Evolutionary conservation across 73 alveolate species (phyloP), one percentile per base, ranked within the genome.

Genomic region (Symbiodinium pilosum): DNA sequence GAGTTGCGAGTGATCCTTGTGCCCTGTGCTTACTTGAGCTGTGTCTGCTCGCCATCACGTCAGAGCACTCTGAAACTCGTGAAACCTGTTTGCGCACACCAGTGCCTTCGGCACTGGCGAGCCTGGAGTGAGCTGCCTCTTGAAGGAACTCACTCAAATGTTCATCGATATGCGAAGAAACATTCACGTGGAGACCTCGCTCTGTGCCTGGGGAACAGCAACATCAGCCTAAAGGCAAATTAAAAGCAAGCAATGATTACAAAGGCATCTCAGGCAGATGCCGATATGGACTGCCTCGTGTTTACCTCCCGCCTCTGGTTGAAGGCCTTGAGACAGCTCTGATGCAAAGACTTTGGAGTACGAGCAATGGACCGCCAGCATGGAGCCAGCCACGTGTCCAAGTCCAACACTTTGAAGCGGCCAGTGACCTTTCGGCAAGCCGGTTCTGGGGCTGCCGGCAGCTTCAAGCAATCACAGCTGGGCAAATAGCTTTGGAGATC

Each of bases 401-500:
- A n/a, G n/a, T n/a, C n/a, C n/a, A n/a, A n/a, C n/a, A 28, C 81
- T 38, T 64, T 64, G 81, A 64, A 64, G 32, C 81, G 81, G 30
- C 81, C 81, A 64, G 81, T 64, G 81, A 64, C 81, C 81, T 64
- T n/a, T 64, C 21, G 30, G 81, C 38, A 64, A 36, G 38, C 77
- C 77, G 8, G 1, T 64, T 30, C 75, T 18, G 81, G 6, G 81
- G 6, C 59, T 14, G 81, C 81, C 9, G 81, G 81, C 81, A 7
- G 77, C 41, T 14, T 14, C 6, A 14, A 47, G 59, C 14, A 14
- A 47, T 47, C 21, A 47, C 59, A 14, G 59, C 81, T 64, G 38
- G 7, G 81, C 12, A 64, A 34, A 28, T 1, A 38, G 89, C 97
- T 86, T 91, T 91, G 43, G 84, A 8, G 28, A 91, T 84, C 32